These are phyloP conservation scores for Fusarium sp. DNA, from an alignment of 2,329 filamentous ascomycete genomes.

Conservation along the genomic window DNA sequence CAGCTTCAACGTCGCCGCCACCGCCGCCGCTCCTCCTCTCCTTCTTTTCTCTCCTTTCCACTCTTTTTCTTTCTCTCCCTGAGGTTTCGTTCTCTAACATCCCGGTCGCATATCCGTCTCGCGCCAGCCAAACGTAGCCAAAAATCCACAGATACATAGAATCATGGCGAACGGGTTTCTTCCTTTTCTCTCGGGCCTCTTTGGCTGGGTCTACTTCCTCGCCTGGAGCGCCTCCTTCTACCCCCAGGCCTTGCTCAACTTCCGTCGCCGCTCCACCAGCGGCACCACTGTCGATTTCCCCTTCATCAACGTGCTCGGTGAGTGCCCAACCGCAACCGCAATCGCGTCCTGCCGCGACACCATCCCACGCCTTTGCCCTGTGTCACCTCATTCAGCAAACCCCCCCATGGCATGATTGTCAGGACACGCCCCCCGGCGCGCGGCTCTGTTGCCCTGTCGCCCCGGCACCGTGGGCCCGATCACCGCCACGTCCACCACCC, in stretches of 20 bases:
- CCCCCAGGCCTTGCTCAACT: constrained; percentile 89
- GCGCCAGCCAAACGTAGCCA: neutral
- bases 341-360: constrained; percentile 10
- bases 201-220: constrained; percentile 83
- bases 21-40: neutral
- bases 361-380: constrained; percentile 12
- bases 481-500: constrained; percentile 23
- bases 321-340: constrained; percentile 33
- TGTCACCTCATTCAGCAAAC: neutral
- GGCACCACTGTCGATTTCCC: constrained; percentile 93
- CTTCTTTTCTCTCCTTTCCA: neutral
- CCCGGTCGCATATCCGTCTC: neutral
- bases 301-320: constrained; percentile 77
- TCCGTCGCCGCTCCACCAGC: constrained; percentile 80
- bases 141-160: neutral
- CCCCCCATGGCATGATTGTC: constrained; percentile 35
- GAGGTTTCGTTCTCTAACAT: neutral
- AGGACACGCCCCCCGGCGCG: constrained; percentile 22
- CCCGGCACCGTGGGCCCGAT: constrained; percentile 28
- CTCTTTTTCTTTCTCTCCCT: neutral
- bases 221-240: constrained; percentile 94
- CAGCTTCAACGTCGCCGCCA: neutral
- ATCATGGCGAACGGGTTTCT: constrained; percentile 58
- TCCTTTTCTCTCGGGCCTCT: constrained; percentile 67
- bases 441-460: constrained; percentile 23